Percentiles rank a stretch among this genome's conserved stretches.
Evolutionary conservation across 2,329 filamentous ascomycete genomes (phyloP).

Genomic region (Fusarium sp.): DNA sequence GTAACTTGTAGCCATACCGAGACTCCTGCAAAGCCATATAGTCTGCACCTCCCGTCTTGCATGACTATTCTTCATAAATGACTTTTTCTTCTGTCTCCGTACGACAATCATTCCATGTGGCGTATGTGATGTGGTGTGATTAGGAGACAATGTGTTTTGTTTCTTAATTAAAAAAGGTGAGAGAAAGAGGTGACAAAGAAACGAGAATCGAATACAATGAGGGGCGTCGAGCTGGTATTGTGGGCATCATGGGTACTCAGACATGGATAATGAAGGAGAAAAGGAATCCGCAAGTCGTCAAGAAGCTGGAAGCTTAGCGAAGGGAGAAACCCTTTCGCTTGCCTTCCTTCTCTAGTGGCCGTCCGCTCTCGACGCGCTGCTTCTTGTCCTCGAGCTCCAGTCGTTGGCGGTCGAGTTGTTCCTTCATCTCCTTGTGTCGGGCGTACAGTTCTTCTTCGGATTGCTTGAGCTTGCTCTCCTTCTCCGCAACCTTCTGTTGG

Average conservation of each 20-base stretch:
- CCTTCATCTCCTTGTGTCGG: constrained; percentile 99
- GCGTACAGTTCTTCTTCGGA: constrained; percentile 99
- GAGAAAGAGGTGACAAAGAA: constrained; percentile 52
- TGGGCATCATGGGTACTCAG: constrained; percentile 69
- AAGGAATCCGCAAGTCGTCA: constrained; percentile 39
- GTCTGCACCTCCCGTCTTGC: constrained; percentile 49
- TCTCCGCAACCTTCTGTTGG: constrained; percentile 99
- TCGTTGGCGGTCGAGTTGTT: constrained; percentile 95
- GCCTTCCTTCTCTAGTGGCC: constrained; percentile 96
- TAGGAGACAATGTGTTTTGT: constrained; percentile 50
- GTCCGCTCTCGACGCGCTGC: constrained; percentile 89
- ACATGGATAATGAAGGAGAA: constrained; percentile 62
- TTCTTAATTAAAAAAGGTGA: constrained; percentile 54
- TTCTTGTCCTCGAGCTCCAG: constrained; percentile 99
- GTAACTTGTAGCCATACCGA: constrained; percentile 27
- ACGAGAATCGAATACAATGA: constrained; percentile 60
- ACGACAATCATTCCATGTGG: constrained; percentile 50
- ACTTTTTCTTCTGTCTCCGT: constrained; percentile 48
- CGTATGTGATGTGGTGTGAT: constrained; percentile 45
- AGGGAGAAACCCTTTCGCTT: constrained; percentile 99
- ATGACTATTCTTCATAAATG: constrained; percentile 52
- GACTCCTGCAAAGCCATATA: constrained; percentile 43
- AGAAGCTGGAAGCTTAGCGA: constrained; percentile 69
- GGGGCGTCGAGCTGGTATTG: constrained; percentile 68
- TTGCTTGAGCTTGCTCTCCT: constrained; percentile 99